Base-by-base conservation (phyloP, 495 filamentous ascomycete species). In the Annulohypoxylon stygium region DNA sequence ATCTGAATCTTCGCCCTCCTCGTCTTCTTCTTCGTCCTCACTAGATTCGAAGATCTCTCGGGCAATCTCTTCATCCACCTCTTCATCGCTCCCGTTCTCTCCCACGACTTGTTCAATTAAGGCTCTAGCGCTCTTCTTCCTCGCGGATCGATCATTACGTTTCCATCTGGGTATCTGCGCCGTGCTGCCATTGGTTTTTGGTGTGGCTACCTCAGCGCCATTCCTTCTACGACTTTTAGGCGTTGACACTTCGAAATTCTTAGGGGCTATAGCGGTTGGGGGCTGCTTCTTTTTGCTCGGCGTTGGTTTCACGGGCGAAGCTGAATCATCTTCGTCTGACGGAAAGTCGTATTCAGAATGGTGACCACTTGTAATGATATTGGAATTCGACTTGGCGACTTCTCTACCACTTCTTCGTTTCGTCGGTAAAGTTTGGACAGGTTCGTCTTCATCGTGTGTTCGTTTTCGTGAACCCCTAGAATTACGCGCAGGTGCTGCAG, bases 41-140 rank as follows among this genome's bases (percentile, higher is more conserved):
- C 84, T 86, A 20, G 84, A 83, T 45, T 84, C 83, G 71, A 87
- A 88, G 30, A 97, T 97, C 75, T 93, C 87, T 61, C 90, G 84
- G 3, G 92, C 92, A 54, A 97, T 84, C 37, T 84, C 84, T 55
- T 91, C 90, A 1, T 92, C 93, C 25, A 90, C 93, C 43, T 92
- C 92, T 76, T 91, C 92, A 53, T 90, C 89, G 69, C 93, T 92
- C n/a, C 90, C 88, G 58, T 89, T 88, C 14, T 83, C 88, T 7
- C 80, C 83, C 14, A 88, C 80, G 26, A 87, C 86, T 10, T 84
- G 88, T 73, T 94, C 90, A 18, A 95, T 89, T 6, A 97, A 78
- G 5, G 88, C 87, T 51, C 90, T 87, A 3, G 90, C 92, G 77
- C 93, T 97, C 83, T 97, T 97, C 74, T 91, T 91, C 75, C 93